Conservation (phyloP, 2,329 filamentous ascomycete species). For the Colletotrichum higginsianum region DNA sequence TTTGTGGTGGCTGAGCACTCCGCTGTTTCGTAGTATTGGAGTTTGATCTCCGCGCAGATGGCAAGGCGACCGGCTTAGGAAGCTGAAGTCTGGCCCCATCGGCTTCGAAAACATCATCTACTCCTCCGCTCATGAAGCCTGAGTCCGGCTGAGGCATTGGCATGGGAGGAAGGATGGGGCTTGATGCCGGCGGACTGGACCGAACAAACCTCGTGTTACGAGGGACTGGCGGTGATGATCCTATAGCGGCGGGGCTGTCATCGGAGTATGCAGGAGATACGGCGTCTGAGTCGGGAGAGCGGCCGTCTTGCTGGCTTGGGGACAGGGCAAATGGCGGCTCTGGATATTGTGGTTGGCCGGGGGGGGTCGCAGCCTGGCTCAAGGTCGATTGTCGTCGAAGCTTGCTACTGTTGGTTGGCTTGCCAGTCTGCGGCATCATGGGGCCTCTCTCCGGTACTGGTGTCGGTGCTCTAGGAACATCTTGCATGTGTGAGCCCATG, state of each 20-base stretch:
- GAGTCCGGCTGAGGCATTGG: slow-evolving; percentile 79
- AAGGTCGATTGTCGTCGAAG: slow-evolving; percentile 75
- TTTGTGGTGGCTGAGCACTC: slow-evolving; percentile 47
- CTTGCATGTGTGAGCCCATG: slow-evolving; percentile 72
- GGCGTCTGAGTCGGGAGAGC: slow-evolving; percentile 68
- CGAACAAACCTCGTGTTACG: slow-evolving; percentile 69
- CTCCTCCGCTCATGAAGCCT: slow-evolving; percentile 86
- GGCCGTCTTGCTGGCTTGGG: slow-evolving; percentile 64
- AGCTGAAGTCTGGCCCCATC: slow-evolving; percentile 63
- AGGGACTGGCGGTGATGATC: slow-evolving; percentile 90
- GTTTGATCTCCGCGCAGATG: slow-evolving; percentile 48
- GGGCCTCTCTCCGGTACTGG: slow-evolving; percentile 73
- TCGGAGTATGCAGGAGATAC: slow-evolving; percentile 69
- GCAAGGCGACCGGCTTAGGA: slow-evolving; percentile 51
- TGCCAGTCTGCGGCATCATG: slow-evolving; percentile 48
- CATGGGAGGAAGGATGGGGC: slow-evolving; percentile 80
- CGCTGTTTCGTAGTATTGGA: slow-evolving; percentile 51
- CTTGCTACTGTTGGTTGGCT: slow-evolving; percentile 60
- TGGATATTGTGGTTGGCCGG: slow-evolving; percentile 54
- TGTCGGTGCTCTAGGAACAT: slow-evolving; percentile 82
- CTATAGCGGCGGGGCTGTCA: slow-evolving; percentile 84
- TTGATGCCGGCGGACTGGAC: slow-evolving; percentile 80
- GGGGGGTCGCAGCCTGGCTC: slow-evolving; percentile 55
- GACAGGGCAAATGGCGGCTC: slow-evolving; percentile 64
- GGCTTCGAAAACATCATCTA: slow-evolving; percentile 79